Percentiles rank a stretch among this genome's conserved stretches.
Conservation (phyloP, 129 eudicot genomes). For the Escallonia herrerae region DNA sequence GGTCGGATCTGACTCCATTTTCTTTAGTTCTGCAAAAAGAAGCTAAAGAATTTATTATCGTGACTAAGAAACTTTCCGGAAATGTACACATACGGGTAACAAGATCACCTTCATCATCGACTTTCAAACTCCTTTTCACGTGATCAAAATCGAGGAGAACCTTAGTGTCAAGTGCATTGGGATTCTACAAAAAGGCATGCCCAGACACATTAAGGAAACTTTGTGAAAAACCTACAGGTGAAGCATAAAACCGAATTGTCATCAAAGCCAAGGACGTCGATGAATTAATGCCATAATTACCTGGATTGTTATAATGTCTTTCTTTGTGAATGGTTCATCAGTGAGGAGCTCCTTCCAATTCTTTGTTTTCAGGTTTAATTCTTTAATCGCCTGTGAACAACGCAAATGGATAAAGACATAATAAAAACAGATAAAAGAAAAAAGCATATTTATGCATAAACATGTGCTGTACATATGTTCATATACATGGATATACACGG, state of each 20-base stretch:
- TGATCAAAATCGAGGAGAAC: conserved; percentile 84
- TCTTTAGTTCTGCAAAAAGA: conserved; percentile 46
- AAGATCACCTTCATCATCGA: conserved; percentile 85
- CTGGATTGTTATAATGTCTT: conserved; percentile 87
- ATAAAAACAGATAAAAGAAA: background rate
- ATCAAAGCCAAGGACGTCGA: conserved; percentile 6
- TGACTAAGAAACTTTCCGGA: background rate
- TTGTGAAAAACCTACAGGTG: background rate
- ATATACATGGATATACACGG: background rate
- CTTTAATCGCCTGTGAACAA: conserved; percentile 70
- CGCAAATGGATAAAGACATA: background rate
- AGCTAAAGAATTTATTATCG: background rate
- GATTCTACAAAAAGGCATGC: conserved; percentile 46
- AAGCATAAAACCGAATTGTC: background rate
- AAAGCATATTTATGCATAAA: background rate
- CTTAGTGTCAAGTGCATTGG: conserved; percentile 75
- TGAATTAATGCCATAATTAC: conserved; percentile 20
- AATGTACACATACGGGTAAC: background rate
- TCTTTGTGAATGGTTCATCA: conserved; percentile 81
- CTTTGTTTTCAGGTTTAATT: conserved; percentile 84
- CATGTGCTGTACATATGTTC: too few species aligned
- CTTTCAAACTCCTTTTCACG: conserved; percentile 72
- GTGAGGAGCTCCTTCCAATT: conserved; percentile 99
- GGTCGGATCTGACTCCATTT: conserved; percentile 73
- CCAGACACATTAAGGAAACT: conserved; percentile 1